Evolutionary conservation across 108 stramenopile genomes (phyloP).

Genomic region (Parietichytrium sp.): DNA sequence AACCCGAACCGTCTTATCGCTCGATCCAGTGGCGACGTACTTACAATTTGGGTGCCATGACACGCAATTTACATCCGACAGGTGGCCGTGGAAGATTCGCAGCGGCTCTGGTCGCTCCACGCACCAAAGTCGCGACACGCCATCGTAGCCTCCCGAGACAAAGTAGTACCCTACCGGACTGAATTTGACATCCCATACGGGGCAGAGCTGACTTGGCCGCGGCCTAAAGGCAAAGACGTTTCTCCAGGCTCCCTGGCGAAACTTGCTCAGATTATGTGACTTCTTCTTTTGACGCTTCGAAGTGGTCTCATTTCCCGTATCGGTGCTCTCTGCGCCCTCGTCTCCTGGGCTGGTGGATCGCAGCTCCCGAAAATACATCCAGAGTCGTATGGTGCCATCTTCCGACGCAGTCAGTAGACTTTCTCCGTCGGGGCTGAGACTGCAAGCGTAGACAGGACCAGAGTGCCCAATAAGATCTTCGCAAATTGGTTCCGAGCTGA

Average conservation of each 20-base stretch:
- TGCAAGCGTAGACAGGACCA: constrained; percentile 28
- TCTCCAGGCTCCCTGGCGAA: background rate
- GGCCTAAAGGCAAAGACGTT: constrained; percentile 26
- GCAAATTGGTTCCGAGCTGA: constrained; percentile 25
- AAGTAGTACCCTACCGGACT: constrained; percentile 86
- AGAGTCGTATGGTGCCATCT: constrained; percentile 26
- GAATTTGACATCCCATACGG: constrained; percentile 56
- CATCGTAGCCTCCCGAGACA: constrained; percentile 84
- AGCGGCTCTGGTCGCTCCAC: constrained; percentile 81
- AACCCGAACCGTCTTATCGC: constrained; percentile 85
- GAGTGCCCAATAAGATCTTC: constrained; percentile 50
- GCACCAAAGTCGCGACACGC: constrained; percentile 86
- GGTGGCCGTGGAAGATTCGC: constrained; percentile 87
- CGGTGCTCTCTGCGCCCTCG: background rate
- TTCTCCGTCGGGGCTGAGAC: constrained; percentile 44
- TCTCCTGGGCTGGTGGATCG: too few species aligned
- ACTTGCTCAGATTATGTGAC: background rate
- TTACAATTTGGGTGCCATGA: constrained; percentile 91
- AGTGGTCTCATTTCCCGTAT: constrained; percentile 26
- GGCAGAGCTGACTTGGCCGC: constrained; percentile 37
- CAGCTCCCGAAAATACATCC: constrained; percentile 48
- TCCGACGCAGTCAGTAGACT: constrained; percentile 45
- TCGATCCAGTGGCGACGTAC: constrained; percentile 83
- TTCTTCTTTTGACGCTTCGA: background rate
- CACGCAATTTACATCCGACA: constrained; percentile 78